Percentiles rank a stretch among this genome's conserved stretches.
These are phyloP conservation scores for Leishmania aethiopica DNA, from an alignment of 208 protist species.

Conservation along the genomic window DNA sequence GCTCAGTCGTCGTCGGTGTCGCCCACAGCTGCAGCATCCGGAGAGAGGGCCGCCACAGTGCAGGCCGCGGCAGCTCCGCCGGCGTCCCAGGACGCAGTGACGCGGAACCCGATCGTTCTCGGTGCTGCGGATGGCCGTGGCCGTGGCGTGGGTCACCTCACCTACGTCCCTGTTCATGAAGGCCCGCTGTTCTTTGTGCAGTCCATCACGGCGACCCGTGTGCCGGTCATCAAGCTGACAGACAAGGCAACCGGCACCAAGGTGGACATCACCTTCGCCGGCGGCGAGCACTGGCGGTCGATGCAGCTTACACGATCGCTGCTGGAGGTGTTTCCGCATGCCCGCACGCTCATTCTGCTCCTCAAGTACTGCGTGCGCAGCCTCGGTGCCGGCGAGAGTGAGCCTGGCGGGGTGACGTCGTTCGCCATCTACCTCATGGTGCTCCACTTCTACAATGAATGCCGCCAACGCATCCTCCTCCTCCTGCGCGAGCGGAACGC, in stretches of 20 bases:
- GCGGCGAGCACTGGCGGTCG: conserved; percentile 85
- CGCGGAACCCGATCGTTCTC: background rate
- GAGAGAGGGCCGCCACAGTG: background rate
- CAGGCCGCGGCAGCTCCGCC: background rate
- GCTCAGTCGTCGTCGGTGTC: background rate
- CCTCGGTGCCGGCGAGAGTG: conserved; percentile 66
- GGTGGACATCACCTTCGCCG: conserved; percentile 86
- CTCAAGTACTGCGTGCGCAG: conserved; percentile 81
- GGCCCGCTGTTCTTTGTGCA: conserved; percentile 73
- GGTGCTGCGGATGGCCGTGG: background rate
- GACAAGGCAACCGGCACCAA: conserved; percentile 64
- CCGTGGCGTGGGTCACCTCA: conserved; percentile 20
- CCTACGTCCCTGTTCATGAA: conserved; percentile 56
- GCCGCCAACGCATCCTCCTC: conserved; percentile 35
- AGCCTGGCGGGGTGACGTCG: conserved; percentile 77
- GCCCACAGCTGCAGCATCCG: background rate
- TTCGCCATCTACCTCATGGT: conserved; percentile 90
- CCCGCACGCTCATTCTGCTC: conserved; percentile 76
- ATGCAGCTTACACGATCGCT: conserved; percentile 80
- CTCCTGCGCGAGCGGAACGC: conserved; percentile 40
- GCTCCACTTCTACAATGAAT: conserved; percentile 82
- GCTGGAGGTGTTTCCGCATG: conserved; percentile 59
- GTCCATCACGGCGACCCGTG: conserved; percentile 75
- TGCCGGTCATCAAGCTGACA: conserved; percentile 85
- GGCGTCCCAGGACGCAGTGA: background rate